Base-by-base conservation (phyloP, 2,329 filamentous ascomycete species). In the Ophiostoma australiae region DNA sequence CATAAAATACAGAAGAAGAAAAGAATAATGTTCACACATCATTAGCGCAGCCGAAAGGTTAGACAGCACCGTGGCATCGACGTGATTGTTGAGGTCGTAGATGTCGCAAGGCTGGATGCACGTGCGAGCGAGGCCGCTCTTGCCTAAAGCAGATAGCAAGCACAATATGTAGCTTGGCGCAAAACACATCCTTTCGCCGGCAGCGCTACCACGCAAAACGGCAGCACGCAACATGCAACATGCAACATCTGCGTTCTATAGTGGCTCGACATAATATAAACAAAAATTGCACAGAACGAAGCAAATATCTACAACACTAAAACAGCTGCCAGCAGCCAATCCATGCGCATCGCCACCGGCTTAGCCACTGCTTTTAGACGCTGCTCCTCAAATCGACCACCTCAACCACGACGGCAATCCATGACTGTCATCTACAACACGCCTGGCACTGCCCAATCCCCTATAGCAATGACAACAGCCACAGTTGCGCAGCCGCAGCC, bases 131-230 rank as follows among this genome's bases (percentile, higher is more conserved):
- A 23, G 23, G 23, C 2, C 27, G 23, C 58, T 58, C 52, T 58
- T 63, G 58, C 58, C 58, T 31, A 63, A 63, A 63, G 58, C 58
- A 63, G 58, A 63, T 33, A 33, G 27, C 58, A 63, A 63, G n/a
- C 27, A 35, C 58, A 27, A 63, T 63, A 23, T 11, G 20, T 52
- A 2, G 58, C 58, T 63, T 58, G 52, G 52, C 52, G 52, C 52
- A 27, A 8, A 48, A 23, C 48, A 58, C 23, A 15, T 58, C 52
- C 17, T 31, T 58, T 58, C n/a, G n/a, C 44, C 20, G 44, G 44
- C 44, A 48, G 17, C 44, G 44, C 44, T 48, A 48, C 44, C 44
- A 48, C 44, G 15, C 44, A 48, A 20, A 20, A 17, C 3, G 17
- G 17, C 17, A 48, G 44, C 10, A 13, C 8, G 10, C 37, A 39